Percentiles rank a stretch among this genome's conserved stretches.
Evolutionary conservation across 164 flowering plant genomes (phyloP).

Genomic region (Stephania japonica): DNA sequence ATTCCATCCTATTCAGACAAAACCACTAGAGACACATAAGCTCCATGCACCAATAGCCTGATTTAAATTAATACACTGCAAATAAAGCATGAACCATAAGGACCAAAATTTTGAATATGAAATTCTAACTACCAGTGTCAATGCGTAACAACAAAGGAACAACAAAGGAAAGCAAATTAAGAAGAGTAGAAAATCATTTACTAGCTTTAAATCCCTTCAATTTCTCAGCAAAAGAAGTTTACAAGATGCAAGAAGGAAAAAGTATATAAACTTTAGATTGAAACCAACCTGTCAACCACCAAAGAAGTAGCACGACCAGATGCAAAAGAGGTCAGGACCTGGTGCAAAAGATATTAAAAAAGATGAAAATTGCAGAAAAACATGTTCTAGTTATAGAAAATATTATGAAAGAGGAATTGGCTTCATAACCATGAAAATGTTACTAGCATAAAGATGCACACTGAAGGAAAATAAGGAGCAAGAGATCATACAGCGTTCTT

Average conservation of each 20-base stretch:
- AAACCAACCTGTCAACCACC: constrained; percentile 72
- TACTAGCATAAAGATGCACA: background rate
- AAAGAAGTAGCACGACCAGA: constrained; percentile 96
- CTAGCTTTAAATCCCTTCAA: background rate
- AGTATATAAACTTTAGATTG: background rate
- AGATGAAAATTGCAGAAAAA: background rate
- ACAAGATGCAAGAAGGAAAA: background rate
- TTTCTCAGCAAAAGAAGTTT: background rate
- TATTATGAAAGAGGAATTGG: background rate
- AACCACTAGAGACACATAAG: background rate
- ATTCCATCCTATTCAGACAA: background rate
- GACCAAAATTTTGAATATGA: too few relatives aligned
- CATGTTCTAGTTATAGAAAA: background rate
- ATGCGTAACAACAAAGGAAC: too few relatives aligned
- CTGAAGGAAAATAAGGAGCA: constrained; percentile 1
- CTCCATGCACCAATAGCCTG: background rate
- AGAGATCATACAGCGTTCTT: constrained; percentile 81
- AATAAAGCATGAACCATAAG: too few relatives aligned
- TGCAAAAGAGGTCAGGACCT: constrained; percentile 98
- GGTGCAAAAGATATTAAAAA: constrained; percentile 5
- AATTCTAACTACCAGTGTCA: too few relatives aligned
- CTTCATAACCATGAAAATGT: background rate
- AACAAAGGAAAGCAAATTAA: background rate
- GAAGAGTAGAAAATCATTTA: background rate
- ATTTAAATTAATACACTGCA: background rate